phyloP scores from a whole-genome alignment of 176 grass and related monocot species.

The Oryza australiensis region DNA sequence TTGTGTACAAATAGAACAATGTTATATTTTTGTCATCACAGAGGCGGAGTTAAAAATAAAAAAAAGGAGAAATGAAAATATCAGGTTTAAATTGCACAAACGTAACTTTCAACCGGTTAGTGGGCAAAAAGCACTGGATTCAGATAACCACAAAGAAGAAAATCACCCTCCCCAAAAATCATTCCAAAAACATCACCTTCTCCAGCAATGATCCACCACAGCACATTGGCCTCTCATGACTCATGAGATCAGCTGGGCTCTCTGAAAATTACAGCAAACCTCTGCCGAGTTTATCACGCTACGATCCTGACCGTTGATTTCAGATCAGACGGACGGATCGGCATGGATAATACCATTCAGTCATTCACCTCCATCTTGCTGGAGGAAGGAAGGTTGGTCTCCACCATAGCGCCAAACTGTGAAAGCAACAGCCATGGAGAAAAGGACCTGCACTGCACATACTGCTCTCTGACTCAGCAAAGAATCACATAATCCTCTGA shows the following conservation, averaged over 20 bases:
- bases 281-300: not conserved
- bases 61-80: not conserved
- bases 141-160: not conserved
- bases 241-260: not conserved
- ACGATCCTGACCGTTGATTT: not conserved
- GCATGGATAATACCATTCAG: too few species aligned
- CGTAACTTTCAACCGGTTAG: slow-evolving; percentile 12
- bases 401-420: not conserved
- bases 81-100: not conserved
- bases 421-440: slow-evolving; percentile 13
- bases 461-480: slow-evolving; percentile 14
- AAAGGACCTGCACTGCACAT: not conserved
- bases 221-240: not conserved
- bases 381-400: not conserved
- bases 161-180: not conserved
- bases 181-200: not conserved
- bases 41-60: too few species aligned
- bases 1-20: not conserved
- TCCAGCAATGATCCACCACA: not conserved
- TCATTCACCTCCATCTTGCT: not conserved
- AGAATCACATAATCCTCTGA: not conserved
- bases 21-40: not conserved
- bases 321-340: not conserved
- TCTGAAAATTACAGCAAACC: not conserved
- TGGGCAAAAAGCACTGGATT: not conserved